Base-by-base conservation (phyloP, 768 basidiomycete species). In the Serpula lacrymans region DNA sequence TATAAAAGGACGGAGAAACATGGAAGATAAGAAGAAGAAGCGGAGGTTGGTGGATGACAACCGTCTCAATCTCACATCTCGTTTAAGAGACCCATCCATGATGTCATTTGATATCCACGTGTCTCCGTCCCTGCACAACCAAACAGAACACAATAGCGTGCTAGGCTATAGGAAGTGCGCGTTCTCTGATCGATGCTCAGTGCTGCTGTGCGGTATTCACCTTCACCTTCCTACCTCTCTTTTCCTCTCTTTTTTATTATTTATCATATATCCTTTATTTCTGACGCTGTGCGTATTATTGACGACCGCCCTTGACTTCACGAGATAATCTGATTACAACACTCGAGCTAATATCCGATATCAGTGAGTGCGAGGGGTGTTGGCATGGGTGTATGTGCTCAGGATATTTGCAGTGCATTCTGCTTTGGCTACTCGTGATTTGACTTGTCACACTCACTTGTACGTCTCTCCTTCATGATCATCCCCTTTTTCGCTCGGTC, bases 391-490 rank as follows among this genome's bases (percentile, higher is more conserved):
- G 31, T 18, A 33, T 18, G 31, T 14, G 31, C 31, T 33, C n/a
- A n/a, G n/a, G n/a, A n/a, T n/a, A 33, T 14, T 33, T 33, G n/a
- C 31, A 33, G 31, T 33, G 31, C 31, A n/a, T n/a, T n/a, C n/a
- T n/a, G n/a, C n/a, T n/a, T n/a, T n/a, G n/a, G n/a, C n/a, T n/a
- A n/a, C n/a, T n/a, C n/a, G n/a, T n/a, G n/a, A n/a, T n/a, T n/a
- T n/a, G n/a, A n/a, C n/a, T n/a, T n/a, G n/a, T n/a, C 31, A 33
- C 20, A 33, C 20, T 18, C 14, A 6, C 6, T 14, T 33, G 31
- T 33, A 33, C 20, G 31, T 33, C 20, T 14, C 31, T 33, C 31
- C n/a, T 33, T 14, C 31, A 33, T 14, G 20, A 14, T 33, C 27
- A n/a, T 28, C 27, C 27, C 27, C 9, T 9, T 9, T 28, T 9